Evolutionary conservation across 176 grass and related monocot genomes (phyloP), one percentile per base, ranked within the genome.

Genomic region (Microstegium vimineum): DNA sequence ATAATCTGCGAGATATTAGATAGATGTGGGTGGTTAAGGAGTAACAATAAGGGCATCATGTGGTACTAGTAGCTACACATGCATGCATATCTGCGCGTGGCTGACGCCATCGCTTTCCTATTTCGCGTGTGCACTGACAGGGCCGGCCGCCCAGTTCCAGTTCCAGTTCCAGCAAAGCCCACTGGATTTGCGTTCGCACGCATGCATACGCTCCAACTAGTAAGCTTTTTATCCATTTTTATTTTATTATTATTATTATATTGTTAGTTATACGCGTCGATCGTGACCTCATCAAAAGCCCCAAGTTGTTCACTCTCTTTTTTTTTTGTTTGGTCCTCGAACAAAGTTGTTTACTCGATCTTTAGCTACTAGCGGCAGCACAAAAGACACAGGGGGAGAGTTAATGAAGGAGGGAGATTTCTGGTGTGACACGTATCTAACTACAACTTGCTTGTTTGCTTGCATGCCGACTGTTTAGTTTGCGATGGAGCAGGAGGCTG

Each of bases 41-140:
- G n/a, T n/a, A n/a, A n/a, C n/a, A n/a, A n/a, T n/a, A n/a, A n/a
- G 51, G 30, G 28, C 12, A 60, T 26, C n/a, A 23, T n/a, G n/a
- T n/a, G 10, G 23, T 26, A 26, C 0, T 60, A 13, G 18, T 17
- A 18, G 15, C 52, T 59, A 23, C 3, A 10, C 4, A 14, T 57
- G n/a, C n/a, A n/a, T n/a, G n/a, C n/a, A 65, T 66, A 49, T 66
- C 43, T 25, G 60, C 84, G 62, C 78, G 78, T 87, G 62, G 71
- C 47, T 82, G 62, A 82, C 62, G 85, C 30, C 16, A 8, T 22
- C 49, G 10, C 31, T 76, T 82, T 15, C 15, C n/a, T 10, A 22
- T 45, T 75, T 31, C 42, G 68, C 49, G 20, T 60, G 73, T 31
- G 63, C 12, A 17, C 41, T 9, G 33, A 60, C 68, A 77, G 63